A percentile compares a stretch with the other conserved stretches of the same genome.
Evolutionary conservation across 148 eudicot species (phyloP).

Genomic region (Vaccinium darrowii): DNA sequence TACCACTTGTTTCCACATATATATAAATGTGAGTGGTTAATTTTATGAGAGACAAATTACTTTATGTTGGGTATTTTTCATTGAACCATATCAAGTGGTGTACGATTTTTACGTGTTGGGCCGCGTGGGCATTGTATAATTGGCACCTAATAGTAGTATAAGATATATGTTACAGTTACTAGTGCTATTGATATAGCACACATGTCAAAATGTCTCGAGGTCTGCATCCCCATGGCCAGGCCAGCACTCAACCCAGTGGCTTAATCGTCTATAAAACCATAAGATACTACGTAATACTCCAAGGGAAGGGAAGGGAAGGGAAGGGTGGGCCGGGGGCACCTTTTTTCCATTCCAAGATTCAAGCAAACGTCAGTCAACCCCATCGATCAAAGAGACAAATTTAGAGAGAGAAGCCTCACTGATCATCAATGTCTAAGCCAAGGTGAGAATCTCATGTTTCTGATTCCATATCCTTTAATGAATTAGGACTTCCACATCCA

Average conservation of each 20-base stretch:
- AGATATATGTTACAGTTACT: not conserved
- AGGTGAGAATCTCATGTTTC: not conserved
- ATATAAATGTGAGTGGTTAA: not conserved
- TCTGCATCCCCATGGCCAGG: not conserved
- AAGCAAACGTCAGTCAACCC: not conserved
- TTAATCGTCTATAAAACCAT: not conserved
- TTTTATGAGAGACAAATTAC: not conserved
- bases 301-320: too few relatives aligned
- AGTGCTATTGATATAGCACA: not conserved
- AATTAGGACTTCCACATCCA: not conserved
- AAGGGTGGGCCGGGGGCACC: not conserved
- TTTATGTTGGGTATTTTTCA: too few relatives aligned
- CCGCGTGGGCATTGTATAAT: not conserved
- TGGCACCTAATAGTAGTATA: not conserved
- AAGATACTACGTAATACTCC: not conserved
- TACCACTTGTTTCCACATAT: not conserved
- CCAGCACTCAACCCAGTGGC: not conserved
- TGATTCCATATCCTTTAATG: not conserved
- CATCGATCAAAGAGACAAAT: not conserved
- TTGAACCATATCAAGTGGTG: not conserved
- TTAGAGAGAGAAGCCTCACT: not conserved
- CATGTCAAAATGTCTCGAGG: not conserved
- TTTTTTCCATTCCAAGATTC: not conserved
- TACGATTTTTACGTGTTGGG: not conserved
- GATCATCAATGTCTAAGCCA: constrained; percentile 1